Base-by-base conservation (phyloP, 2,329 filamentous ascomycete genomes). In the Xylaria sp. region DNA sequence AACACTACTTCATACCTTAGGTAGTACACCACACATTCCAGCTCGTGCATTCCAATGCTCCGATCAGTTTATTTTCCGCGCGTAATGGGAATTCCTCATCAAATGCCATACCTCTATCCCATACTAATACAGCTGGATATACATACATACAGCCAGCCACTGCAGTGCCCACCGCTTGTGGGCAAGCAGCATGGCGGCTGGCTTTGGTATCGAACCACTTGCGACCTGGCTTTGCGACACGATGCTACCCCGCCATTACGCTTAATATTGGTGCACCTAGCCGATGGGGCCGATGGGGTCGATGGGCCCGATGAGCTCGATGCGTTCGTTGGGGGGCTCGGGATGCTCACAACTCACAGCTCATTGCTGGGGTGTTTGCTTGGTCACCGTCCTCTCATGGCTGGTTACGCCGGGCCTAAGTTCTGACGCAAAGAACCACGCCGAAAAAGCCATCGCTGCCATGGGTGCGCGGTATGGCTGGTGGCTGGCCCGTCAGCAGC, bases 361-460 rank as follows among this genome's bases (percentile, higher is more conserved):
- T 20, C 37, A 39, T 46, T 51, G 46, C 44, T 57, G 52, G 72
- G 72, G 72, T 71, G 72, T 71, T 72, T 69, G 72, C 72, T 72
- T 70, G 72, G 70, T 52, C 56, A 66, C 60, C 44, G 60, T 62
- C 54, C 50, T 51, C 54, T 62, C 20, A 59, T 50, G 28, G 28
- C 10, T 61, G 62, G 71, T 70, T 71, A 72, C 74, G 58, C 70
- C 71, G 56, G 66, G 6, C 39, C 65, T 64, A 69, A 65, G 69
- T 69, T 69, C 73, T 76, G 73, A 75, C 72, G 72, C 72, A 74
- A 34, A 73, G 63, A 39, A 64, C 48, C 50, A 69, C 57, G 50
- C 50, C 44, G 71, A 65, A 34, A 62, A 48, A 37, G 34, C 34
- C 34, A 37, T 37, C 10, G 10, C 34, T 34, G 32, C 5, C 51